Percentiles rank a stretch among this genome's conserved stretches.
phyloP scores from a whole-genome alignment of 768 basidiomycete genomes.

The Polyporus arcularius region DNA sequence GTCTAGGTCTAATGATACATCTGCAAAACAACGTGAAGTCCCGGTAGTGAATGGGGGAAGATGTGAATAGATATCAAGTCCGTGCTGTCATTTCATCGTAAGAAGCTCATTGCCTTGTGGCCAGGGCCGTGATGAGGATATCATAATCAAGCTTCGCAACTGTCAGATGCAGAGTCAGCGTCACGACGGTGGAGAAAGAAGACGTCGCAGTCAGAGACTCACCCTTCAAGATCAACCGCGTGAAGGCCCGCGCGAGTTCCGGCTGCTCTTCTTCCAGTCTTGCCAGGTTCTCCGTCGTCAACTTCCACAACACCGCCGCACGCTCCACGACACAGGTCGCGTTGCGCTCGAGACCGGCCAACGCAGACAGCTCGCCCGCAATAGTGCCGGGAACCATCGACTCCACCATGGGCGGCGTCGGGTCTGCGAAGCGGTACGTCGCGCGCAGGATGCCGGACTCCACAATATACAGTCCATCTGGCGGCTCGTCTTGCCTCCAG shows the following conservation, averaged over 20 bases:
- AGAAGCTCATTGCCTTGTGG: slow-evolving; percentile 35
- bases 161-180: slow-evolving; percentile 23
- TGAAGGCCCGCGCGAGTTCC: slow-evolving; percentile 62
- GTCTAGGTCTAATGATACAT: slow-evolving; percentile 14
- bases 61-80: not conserved
- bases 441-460: slow-evolving; percentile 86
- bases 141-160: slow-evolving; percentile 70
- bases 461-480: slow-evolving; percentile 88
- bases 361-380: slow-evolving; percentile 86
- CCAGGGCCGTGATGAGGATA: slow-evolving; percentile 58
- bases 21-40: not conserved
- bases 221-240: slow-evolving; percentile 77
- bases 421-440: slow-evolving; percentile 72
- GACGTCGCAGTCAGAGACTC: not conserved
- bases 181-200: slow-evolving; percentile 18
- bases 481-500: slow-evolving; percentile 74
- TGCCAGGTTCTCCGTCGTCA: slow-evolving; percentile 59
- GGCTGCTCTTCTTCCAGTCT: slow-evolving; percentile 70
- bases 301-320: slow-evolving; percentile 78
- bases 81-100: not conserved
- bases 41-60: not conserved
- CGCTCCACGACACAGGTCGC: slow-evolving; percentile 84
- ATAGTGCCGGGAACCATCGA: slow-evolving; percentile 93
- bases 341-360: slow-evolving; percentile 80
- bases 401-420: slow-evolving; percentile 71